Evolutionary conservation across 306 rosid genomes (phyloP), one percentile per base, ranked within the genome.

Genomic region (Macrotyloma uniflorum): DNA sequence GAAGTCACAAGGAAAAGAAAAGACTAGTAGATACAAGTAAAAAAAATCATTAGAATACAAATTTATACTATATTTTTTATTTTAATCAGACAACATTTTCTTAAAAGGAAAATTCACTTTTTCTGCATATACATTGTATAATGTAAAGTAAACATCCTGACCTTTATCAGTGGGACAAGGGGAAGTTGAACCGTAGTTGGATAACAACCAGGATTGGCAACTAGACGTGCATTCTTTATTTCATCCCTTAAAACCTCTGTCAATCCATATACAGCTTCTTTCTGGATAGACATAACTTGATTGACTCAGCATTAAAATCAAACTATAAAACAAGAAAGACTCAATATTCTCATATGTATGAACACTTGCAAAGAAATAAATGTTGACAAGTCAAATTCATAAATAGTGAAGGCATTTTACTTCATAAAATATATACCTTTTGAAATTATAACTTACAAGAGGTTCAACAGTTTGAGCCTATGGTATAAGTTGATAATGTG

Each of bases 141-240:
- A 70, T 46, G 55, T 66, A 78, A 40, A 59, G 38, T 40, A 66
- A 72, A 35, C 23, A 83, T 13, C 67, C 87, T 66, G 74, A 95
- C 97, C 98, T 95, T 88, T 79, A 92, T 83, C 82, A 95, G 77
- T 8, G 98, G 98, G 67, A 92, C 91, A 87, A 95, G 96, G 43
- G 98, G 97, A 82, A 95, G 92, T 78, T 95, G 98, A 81, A 92
- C 67, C 38, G 98, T 87, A 77, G 98, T 92, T 71, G 98, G 98
- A 88, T 92, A 95, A 74, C 98, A 95, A 65, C 98, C 98, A 47
- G 98, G 98, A 86, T 95, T 95, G 22, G 98, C 98, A 78, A 95
- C 97, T 45, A 92, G 87, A 32, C 96, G 91, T 38, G 98, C 96
- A 79, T 77, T 68, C 86, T 81, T 91, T 67, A 95, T 84, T 70